Evolutionary conservation across 345 rosid species (phyloP).

Genomic region (Melaleuca alternifolia): DNA sequence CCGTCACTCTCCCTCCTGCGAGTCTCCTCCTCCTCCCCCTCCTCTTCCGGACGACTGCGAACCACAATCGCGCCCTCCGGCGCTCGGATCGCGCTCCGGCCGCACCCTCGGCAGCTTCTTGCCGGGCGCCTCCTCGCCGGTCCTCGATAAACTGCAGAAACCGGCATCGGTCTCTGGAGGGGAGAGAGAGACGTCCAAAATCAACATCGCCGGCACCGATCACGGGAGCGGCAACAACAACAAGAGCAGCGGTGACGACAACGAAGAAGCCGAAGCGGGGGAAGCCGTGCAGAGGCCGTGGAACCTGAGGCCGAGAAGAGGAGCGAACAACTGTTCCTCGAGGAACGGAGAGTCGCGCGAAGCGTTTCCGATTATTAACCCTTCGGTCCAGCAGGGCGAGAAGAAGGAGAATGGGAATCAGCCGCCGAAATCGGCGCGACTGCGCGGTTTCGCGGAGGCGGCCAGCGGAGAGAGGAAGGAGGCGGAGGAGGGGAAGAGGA

Average conservation of each 20-base stretch:
- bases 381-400: constrained; percentile 7
- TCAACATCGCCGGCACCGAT: constrained; percentile 2
- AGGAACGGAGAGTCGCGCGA: constrained; percentile 8
- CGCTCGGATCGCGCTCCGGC: constrained; percentile 59
- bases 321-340: not conserved
- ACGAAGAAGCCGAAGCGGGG: constrained; percentile 9
- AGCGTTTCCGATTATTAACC: not conserved
- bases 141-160: constrained; percentile 3
- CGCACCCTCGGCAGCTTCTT: constrained; percentile 42
- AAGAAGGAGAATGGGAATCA: constrained; percentile 35
- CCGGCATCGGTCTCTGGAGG: constrained; percentile 1
- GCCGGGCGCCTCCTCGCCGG: constrained; percentile 11
- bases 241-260: constrained; percentile 31
- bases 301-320: constrained; percentile 77
- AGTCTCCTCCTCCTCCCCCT: constrained; percentile 9
- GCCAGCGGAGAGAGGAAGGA: constrained; percentile 38
- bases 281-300: constrained; percentile 45
- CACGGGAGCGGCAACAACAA: constrained; percentile 13
- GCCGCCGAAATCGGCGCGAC: constrained; percentile 53
- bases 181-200: not conserved
- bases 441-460: constrained; percentile 41
- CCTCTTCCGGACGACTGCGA: constrained; percentile 2
- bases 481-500: constrained; percentile 36
- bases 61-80: constrained; percentile 3
- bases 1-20: constrained; percentile 13